Evolutionary conservation across 116 monocot genomes (phyloP), one percentile per base, ranked within the genome.

Genomic region (Phalaenopsis hybrid): DNA sequence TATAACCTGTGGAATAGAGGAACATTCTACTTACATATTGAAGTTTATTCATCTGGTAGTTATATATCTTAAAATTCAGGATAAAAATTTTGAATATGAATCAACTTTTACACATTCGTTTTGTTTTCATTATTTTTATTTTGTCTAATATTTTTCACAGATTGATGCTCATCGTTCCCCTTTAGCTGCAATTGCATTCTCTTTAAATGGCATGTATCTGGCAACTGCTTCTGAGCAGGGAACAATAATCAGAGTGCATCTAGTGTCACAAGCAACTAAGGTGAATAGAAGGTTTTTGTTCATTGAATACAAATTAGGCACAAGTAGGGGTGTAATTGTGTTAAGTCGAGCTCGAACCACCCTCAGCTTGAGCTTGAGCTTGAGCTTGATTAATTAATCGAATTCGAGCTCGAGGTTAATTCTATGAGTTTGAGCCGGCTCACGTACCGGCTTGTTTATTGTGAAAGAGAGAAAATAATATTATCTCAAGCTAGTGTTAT

Each of bases 201-300:
- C 90, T 82, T 90, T 89, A 6, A 94, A 78, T 81, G 97, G 97
- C 72, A 84, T 81, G 82, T 97, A 91, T 80, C 88, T 97, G 57
- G 94, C 97, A 78, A 97, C 97, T 76, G 94, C 97, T 52, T 97
- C 94, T 63, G 94, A 94, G 52, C 92, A 97, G 79, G 97, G 97
- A 83, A 97, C 97, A 79, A 84, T 94, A 72, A 86, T 97, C 58
- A 92, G 94, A 82, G 97, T 97, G 31, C 94, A 92, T 83, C 89
- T 94, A 25, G 97, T 97, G 84, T 90, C 92, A 33, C 92, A 97
- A 89, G 90, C 94, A 74, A 94, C 97, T 45, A 91, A 97, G 90
- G 97, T 94, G 75, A 20, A 46, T 52, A 11, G 4, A 51, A 16
- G 10, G 10, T 50, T 13, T 77, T 52, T 75, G 45, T 75, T 75